Conservation (phyloP, 1,139 yeast genomes). For the Candida sanyaensis region DNA sequence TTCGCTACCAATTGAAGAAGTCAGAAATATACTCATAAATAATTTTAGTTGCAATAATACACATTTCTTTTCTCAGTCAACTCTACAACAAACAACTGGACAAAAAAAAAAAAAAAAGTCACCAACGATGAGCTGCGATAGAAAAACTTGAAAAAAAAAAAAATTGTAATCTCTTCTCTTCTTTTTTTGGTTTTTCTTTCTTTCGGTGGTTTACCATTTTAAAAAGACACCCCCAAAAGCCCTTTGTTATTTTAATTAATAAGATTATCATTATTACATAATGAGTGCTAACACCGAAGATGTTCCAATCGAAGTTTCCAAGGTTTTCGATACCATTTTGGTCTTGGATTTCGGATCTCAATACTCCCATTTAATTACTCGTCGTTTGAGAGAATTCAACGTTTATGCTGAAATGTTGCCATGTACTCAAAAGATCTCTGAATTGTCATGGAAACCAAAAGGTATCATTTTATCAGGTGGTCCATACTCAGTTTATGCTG, state of each 20-base stretch:
- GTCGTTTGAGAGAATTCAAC: slow-evolving; percentile 97
- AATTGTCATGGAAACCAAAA: slow-evolving; percentile 91
- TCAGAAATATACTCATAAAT: not conserved
- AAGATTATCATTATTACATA: not conserved
- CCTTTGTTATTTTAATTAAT: not conserved
- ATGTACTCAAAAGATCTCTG: slow-evolving; percentile 94
- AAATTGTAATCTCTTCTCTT: not conserved
- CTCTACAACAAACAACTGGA: too few species aligned
- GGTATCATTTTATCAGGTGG: slow-evolving; percentile 97
- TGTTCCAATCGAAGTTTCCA: slow-evolving; percentile 65
- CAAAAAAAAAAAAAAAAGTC: too few species aligned
- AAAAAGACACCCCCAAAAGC: not conserved
- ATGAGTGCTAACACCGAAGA: slow-evolving; percentile 20
- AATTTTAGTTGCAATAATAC: not conserved
- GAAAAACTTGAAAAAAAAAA: not conserved
- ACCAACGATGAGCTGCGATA: slow-evolving; percentile 1
- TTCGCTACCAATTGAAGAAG: slow-evolving; percentile 1
- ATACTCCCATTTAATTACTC: slow-evolving; percentile 93
- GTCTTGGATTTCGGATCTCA: slow-evolving; percentile 98
- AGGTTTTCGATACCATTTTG: slow-evolving; percentile 91
- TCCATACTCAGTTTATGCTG: slow-evolving; percentile 96
- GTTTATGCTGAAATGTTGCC: slow-evolving; percentile 99
- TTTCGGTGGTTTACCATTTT: slow-evolving; percentile 7
- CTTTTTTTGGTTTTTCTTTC: not conserved
- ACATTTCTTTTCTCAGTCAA: not conserved